A percentile compares a stretch with the other conserved stretches of the same genome.
Conservation (phyloP, 495 filamentous ascomycete genomes). For the Sphaerosporella brunnea region DNA sequence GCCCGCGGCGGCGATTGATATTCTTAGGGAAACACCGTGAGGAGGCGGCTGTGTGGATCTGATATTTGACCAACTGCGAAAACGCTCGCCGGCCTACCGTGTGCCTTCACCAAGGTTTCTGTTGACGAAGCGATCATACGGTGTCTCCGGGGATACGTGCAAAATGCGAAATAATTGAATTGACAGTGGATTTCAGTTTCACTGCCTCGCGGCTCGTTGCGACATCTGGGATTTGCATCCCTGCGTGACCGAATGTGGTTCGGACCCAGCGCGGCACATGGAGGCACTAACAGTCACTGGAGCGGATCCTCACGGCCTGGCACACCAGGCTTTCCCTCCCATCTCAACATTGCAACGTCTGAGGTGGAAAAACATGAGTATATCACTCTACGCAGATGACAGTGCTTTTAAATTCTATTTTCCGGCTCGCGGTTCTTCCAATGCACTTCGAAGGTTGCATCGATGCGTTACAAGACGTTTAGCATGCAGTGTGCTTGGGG, state of each 20-base stretch:
- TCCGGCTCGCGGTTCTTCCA: constrained; percentile 8
- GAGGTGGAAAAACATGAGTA: not conserved
- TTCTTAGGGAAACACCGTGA: not conserved
- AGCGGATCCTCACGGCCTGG: not conserved
- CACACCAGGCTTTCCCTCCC: not conserved
- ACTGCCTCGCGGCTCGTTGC: too few species aligned
- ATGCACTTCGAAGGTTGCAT: too few species aligned
- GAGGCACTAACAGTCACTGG: constrained; percentile 1
- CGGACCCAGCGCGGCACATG: not conserved
- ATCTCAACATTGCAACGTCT: constrained; percentile 6
- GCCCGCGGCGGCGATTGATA: not conserved
- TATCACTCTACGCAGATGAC: not conserved
- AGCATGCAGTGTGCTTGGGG: not conserved
- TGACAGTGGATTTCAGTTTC: constrained; percentile 5
- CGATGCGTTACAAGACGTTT: not conserved
- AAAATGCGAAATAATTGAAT: constrained; percentile 19
- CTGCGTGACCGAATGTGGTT: not conserved
- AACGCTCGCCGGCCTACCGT: not conserved
- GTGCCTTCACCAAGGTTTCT: constrained; percentile 2
- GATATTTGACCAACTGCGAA: not conserved
- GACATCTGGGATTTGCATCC: constrained; percentile 6
- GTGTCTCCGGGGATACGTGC: constrained; percentile 8
- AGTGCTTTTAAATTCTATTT: not conserved
- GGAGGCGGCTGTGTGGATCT: constrained; percentile 6
- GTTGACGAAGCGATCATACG: constrained; percentile 11